A percentile compares a stretch with the other conserved stretches of the same genome.
Evolutionary conservation across 2,329 filamentous ascomycete species (phyloP).

Genomic region (Rutstroemia sp.): DNA sequence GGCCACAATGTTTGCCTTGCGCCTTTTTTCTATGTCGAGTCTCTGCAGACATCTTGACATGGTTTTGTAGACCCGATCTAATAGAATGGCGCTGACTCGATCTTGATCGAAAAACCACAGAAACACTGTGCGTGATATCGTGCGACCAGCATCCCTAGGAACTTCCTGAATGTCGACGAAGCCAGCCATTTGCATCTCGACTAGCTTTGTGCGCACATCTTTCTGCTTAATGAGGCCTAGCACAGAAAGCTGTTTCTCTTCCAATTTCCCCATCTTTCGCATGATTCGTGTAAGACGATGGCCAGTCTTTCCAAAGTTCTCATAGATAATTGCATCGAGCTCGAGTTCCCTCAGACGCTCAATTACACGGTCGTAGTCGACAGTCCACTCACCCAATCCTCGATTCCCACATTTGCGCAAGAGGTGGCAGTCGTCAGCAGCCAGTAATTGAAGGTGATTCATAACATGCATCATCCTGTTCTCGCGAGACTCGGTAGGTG

Average conservation of each 20-base stretch:
- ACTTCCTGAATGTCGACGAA: constrained; percentile 91
- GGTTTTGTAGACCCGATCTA: constrained; percentile 80
- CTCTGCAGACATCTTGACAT: constrained; percentile 83
- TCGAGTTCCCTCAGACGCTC: constrained; percentile 66
- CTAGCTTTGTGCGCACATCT: constrained; percentile 77
- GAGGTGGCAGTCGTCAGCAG: constrained; percentile 62
- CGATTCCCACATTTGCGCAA: constrained; percentile 57
- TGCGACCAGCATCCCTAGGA: constrained; percentile 75
- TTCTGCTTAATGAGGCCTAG: constrained; percentile 77
- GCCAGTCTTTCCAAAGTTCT: constrained; percentile 68
- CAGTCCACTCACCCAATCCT: constrained; percentile 68
- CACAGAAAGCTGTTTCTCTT: constrained; percentile 80
- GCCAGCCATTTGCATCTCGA: constrained; percentile 77
- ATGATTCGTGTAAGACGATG: constrained; percentile 81
- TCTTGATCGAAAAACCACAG: constrained; percentile 86
- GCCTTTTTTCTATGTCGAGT: constrained; percentile 65
- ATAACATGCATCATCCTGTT: constrained; percentile 54
- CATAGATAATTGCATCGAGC: constrained; percentile 72
- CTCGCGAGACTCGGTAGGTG: constrained; percentile 13
- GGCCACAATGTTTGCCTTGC: constrained; percentile 64
- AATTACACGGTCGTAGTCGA: constrained; percentile 72
- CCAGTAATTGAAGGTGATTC: constrained; percentile 65
- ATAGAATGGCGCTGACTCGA: constrained; percentile 58
- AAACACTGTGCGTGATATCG: constrained; percentile 78
- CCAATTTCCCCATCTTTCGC: constrained; percentile 81